phyloP scores from a whole-genome alignment of 2,329 filamentous ascomycete species.

The Byssothecium circinans region DNA sequence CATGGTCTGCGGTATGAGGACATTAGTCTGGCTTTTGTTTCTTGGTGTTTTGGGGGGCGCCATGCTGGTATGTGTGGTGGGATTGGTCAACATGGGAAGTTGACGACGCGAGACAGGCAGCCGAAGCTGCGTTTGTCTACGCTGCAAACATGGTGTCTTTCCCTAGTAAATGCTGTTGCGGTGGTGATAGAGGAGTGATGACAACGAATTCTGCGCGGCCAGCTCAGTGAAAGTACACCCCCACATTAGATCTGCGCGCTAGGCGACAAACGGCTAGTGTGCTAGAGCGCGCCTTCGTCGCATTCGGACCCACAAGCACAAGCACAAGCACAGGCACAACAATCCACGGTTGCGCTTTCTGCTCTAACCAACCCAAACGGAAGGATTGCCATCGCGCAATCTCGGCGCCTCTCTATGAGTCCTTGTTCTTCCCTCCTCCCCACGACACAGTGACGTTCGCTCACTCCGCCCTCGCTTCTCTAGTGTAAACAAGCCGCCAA shows the following conservation, averaged over 20 bases:
- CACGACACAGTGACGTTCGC: slow-evolving; percentile 4
- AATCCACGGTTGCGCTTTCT: slow-evolving; percentile 1
- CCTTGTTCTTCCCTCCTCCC: background rate
- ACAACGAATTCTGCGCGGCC: slow-evolving; percentile 7
- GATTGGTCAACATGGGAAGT: slow-evolving; percentile 34
- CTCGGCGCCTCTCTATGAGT: slow-evolving; percentile 7
- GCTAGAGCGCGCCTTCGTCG: slow-evolving; percentile 8
- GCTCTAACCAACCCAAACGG: background rate
- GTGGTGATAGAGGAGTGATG: slow-evolving; percentile 18
- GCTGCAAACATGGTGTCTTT: slow-evolving; percentile 41
- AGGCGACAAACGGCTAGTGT: slow-evolving; percentile 6
- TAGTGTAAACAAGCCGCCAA: slow-evolving; percentile 40
- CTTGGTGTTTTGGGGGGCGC: slow-evolving; percentile 50
- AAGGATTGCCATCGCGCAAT: background rate
- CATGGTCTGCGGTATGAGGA: slow-evolving; percentile 32
- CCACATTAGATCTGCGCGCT: slow-evolving; percentile 8
- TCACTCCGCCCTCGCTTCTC: slow-evolving; percentile 20
- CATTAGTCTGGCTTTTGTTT: slow-evolving; percentile 43
- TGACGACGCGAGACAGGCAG: slow-evolving; percentile 46
- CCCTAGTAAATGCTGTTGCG: slow-evolving; percentile 7
- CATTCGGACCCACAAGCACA: slow-evolving; percentile 2
- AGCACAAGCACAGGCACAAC: background rate
- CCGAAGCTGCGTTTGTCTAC: slow-evolving; percentile 52
- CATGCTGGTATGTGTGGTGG: slow-evolving; percentile 47
- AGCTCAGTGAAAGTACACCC: slow-evolving; percentile 6